Conservation (phyloP, 2,329 filamentous ascomycete species). For the Fusarium buharicum region DNA sequence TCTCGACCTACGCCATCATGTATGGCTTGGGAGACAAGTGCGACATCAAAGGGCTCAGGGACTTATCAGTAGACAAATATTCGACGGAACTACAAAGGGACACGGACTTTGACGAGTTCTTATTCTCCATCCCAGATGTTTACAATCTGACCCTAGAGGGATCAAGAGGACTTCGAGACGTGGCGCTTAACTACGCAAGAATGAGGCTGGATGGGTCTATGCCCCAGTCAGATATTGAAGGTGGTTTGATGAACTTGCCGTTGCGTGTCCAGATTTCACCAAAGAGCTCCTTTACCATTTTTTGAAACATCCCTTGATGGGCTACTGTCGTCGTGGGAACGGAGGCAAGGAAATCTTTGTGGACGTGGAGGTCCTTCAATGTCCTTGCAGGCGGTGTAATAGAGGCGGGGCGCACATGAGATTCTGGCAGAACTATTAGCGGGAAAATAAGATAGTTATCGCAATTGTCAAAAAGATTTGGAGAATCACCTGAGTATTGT, state of each 20-base stretch:
- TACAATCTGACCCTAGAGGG: neutral
- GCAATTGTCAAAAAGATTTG: no score
- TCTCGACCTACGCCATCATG: conserved; percentile 14
- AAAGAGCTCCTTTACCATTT: conserved; percentile 21
- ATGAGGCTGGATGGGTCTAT: neutral
- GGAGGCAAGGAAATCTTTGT: neutral
- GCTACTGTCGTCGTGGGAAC: neutral
- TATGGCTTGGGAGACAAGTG: conserved; percentile 29
- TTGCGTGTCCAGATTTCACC: conserved; percentile 11
- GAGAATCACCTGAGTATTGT: no score
- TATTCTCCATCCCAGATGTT: conserved; percentile 10
- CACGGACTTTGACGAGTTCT: neutral
- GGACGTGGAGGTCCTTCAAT: neutral
- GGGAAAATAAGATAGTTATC: no score
- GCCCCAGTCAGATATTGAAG: rapidly evolving
- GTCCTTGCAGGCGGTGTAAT: neutral
- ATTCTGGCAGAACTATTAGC: no score
- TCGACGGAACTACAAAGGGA: neutral
- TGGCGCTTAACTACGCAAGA: neutral
- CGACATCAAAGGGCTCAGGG: conserved; percentile 13
- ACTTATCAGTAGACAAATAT: conserved; percentile 19
- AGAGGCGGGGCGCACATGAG: neutral
- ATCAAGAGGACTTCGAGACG: conserved; percentile 5
- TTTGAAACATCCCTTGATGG: neutral
- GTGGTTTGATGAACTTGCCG: neutral